phyloP scores from a whole-genome alignment of 495 filamentous ascomycete genomes.

The Penicillium cinerascens region DNA sequence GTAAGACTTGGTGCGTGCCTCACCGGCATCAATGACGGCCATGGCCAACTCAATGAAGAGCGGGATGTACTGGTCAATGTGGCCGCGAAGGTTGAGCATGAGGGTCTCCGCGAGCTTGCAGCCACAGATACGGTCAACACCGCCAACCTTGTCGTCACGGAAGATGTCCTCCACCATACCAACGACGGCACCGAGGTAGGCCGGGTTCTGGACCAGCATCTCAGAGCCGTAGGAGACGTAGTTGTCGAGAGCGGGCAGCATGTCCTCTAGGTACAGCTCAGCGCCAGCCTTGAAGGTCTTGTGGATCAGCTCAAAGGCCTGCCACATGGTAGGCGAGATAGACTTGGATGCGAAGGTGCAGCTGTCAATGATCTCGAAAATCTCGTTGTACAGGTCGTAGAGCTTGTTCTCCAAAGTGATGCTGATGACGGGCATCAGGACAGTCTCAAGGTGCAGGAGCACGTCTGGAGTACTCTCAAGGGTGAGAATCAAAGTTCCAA shows the following conservation, averaged over 20 bases:
- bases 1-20: slow-evolving; percentile 80
- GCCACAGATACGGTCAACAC: slow-evolving; percentile 95
- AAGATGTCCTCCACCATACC: slow-evolving; percentile 77
- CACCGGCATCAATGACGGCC: slow-evolving; percentile 65
- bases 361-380: slow-evolving; percentile 98
- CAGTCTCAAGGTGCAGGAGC: slow-evolving; percentile 85
- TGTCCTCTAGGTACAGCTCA: slow-evolving; percentile 96
- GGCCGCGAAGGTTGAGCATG: slow-evolving; percentile 92
- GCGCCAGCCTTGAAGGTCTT: slow-evolving; percentile 95
- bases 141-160: slow-evolving; percentile 82
- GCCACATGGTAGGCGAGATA: slow-evolving; percentile 97
- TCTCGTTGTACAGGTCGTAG: slow-evolving; percentile 93
- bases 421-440: slow-evolving; percentile 93
- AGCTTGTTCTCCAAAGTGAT: slow-evolving; percentile 97
- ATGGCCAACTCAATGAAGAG: slow-evolving; percentile 89
- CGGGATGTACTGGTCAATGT: slow-evolving; percentile 79
- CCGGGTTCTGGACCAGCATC: slow-evolving; percentile 74
- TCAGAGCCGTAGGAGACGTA: slow-evolving; percentile 87
- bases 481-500: slow-evolving; percentile 94
- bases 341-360: slow-evolving; percentile 97
- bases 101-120: slow-evolving; percentile 97
- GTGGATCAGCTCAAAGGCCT: slow-evolving; percentile 94
- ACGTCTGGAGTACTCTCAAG: slow-evolving; percentile 96
- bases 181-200: slow-evolving; percentile 80
- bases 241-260: slow-evolving; percentile 97